Conservation (phyloP, 345 rosid species). For the Mangifera indica region DNA sequence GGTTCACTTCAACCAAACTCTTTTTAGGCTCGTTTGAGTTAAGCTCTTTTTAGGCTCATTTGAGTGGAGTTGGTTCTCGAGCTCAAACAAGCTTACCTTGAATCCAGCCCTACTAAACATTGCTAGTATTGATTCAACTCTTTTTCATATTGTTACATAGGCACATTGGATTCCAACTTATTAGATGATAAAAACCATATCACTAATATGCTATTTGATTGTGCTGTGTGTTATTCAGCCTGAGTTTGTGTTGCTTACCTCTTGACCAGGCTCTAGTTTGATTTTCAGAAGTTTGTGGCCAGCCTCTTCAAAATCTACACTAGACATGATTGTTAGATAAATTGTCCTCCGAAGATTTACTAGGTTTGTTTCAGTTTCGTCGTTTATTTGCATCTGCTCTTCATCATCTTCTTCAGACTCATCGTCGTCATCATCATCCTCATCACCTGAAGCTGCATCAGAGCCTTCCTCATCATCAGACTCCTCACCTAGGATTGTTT, state of each 20-base stretch:
- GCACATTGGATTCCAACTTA: background rate
- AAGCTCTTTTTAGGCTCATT: too few relatives aligned
- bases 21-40: too few relatives aligned
- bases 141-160: background rate
- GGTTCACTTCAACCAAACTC: too few relatives aligned
- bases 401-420: conserved; percentile 70
- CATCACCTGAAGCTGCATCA: conserved; percentile 60
- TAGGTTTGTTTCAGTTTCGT: conserved; percentile 97
- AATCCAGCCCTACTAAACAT: background rate
- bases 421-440: conserved; percentile 51
- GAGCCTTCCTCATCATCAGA: conserved; percentile 83
- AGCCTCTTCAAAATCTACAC: conserved; percentile 98
- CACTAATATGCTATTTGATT: background rate
- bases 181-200: conserved; percentile 5
- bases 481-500: conserved; percentile 78
- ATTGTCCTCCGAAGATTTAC: conserved; percentile 94
- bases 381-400: conserved; percentile 69
- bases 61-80: too few relatives aligned
- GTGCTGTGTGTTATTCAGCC: background rate
- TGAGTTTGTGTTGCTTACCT: conserved; percentile 45
- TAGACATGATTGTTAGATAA: conserved; percentile 93
- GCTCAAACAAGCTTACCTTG: too few relatives aligned
- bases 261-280: conserved; percentile 97
- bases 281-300: conserved; percentile 93
- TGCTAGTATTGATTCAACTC: background rate